Evolutionary conservation across 2,329 filamentous ascomycete species (phyloP), one percentile per base, ranked within the genome.

Genomic region (Aspergillus ustus): DNA sequence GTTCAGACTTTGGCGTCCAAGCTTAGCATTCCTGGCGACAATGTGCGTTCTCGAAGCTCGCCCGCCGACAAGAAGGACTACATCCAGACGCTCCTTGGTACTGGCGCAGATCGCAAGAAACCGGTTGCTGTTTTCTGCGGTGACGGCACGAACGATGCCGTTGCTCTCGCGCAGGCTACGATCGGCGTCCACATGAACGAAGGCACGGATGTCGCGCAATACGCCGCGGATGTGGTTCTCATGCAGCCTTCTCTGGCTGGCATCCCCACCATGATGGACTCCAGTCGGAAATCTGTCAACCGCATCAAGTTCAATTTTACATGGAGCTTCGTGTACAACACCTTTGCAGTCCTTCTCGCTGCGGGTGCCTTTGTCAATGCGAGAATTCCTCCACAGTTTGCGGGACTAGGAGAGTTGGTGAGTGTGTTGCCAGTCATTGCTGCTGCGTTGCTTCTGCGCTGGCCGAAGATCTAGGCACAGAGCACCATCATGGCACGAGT

Each of bases 141-240:
- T 37, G 91, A 94, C 67, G 91, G 91, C 1, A 92, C 89, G 15
- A 94, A 94, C 72, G 91, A 94, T 69, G 89, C 91, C 0, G 82
- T 86, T 2, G 91, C 91, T 0, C 81, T 94, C 2, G 87, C 89
- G 0, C 85, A 88, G 70, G 89, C 91, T 1, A 84, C 84, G 6
- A 83, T 94, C 29, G 91, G 91, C 29, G 80, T 93, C 0, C 89
- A 91, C 66, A 85, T 94, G 72, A 84, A 84, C 61, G 82, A 80
- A 59, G 80, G 82, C 4, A 86, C 83, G 1, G 90, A 92, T 60
- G 81, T 93, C 1, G 88, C 91, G 0, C 80, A 85, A 57, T 82
- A 81, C 2, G 88, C 89, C 0, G 88, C 91, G 0, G 89, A 93
- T 67, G 86, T 90, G 0, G 85, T 92, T 0, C 82, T 94, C 17